A percentile compares a stretch with the other conserved stretches of the same genome.
Conservation (phyloP, 768 basidiomycete genomes). For the Hypsizygus marmoreus region DNA sequence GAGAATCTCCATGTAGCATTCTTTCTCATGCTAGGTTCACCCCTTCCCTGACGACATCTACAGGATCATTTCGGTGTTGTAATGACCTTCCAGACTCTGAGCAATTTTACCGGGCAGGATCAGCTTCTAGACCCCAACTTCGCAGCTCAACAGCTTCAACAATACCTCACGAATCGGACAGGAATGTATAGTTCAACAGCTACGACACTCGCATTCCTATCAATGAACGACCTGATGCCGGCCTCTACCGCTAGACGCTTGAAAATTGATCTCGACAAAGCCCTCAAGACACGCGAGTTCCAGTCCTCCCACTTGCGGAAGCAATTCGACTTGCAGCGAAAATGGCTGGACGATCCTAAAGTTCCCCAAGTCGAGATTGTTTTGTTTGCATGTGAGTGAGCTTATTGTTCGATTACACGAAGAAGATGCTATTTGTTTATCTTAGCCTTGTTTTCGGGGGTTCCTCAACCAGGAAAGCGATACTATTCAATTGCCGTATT, state of each 20-base stretch:
- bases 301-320: not conserved
- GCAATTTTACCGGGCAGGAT: not conserved
- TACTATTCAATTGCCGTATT: slow-evolving; percentile 5
- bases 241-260: not conserved
- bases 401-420: not conserved
- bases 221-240: slow-evolving; percentile 2
- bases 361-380: slow-evolving; percentile 9
- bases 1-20: slow-evolving; percentile 30
- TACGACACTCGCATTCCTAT: slow-evolving; percentile 8
- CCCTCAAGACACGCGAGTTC: not conserved
- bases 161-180: slow-evolving; percentile 4
- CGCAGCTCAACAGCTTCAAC: not conserved
- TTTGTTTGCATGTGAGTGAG: slow-evolving; percentile 1
- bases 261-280: slow-evolving; percentile 4
- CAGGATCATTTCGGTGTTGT: slow-evolving; percentile 9
- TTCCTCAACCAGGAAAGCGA: slow-evolving; percentile 4
- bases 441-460: not conserved
- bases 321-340: slow-evolving; percentile 1
- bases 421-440: not conserved
- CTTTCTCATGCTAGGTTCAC: too few species aligned
- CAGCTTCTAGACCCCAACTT: not conserved
- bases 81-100: not conserved
- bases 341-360: slow-evolving; percentile 5
- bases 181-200: slow-evolving; percentile 7
- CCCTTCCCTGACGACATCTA: too few species aligned